Evolutionary conservation across 768 basidiomycete species (phyloP), one percentile per base, ranked within the genome.

Genomic region (Tephrocybe sp.): DNA sequence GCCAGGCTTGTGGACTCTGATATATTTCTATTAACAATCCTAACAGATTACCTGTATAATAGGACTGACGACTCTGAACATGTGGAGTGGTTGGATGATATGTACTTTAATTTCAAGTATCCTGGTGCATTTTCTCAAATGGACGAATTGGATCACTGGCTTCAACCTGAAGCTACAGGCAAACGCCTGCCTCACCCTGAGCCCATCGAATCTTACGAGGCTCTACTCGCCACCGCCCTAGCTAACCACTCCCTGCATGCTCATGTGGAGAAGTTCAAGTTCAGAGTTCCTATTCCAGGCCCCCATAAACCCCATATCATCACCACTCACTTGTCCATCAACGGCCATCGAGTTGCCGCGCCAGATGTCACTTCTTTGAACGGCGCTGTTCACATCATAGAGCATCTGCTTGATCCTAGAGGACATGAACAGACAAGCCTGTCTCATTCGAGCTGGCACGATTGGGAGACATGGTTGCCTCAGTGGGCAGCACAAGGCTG

Each of bases 351-450:
- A 4, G 76, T 77, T 23, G 54, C 59, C 20, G 53, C 72, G 7
- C 63, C 71, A 30, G 84, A 86, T 57, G 63, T 79, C 16, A 74
- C 77, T 4, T 72, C 74, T 8, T 65, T 78, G 26, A 85, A 86
- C 57, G 84, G 83, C 30, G 84, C 77, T 19, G 63, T 80, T 30
- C 83, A 86, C 60, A 68, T 76, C 36, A 59, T 81, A 40, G 58
- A 66, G 40, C 60, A 58, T 47, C 45, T 81, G 12, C 62, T 80
- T 26, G 68, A 76, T 60, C 78, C 79, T 20, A 66, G 71, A 32
- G 60, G 60, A n/a, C 60, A 62, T 17, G 45, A 42, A 14, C 53
- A 52, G 31, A 30, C 41, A 40, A 0, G 47, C 32, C 13, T 26
- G n/a, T n/a, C n/a, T n/a, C n/a, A n/a, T 26, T 26, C 26, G 26